Base-by-base conservation (phyloP, 768 basidiomycete species). In the Leccinum disarticulatum region DNA sequence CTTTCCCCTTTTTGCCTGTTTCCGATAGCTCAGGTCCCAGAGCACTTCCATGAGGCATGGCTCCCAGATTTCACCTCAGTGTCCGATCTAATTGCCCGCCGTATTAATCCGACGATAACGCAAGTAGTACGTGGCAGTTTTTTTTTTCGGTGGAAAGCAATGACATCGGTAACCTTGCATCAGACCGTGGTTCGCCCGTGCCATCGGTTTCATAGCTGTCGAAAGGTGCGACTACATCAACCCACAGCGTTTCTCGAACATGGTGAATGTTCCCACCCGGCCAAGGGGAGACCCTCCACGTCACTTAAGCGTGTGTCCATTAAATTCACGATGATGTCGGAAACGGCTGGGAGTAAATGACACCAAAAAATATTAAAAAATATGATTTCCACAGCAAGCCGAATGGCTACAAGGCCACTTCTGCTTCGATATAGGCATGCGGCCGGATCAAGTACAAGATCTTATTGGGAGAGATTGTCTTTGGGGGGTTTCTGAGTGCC, bases 11-110 rank as follows among this genome's bases (percentile, higher is more conserved):
- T n/a, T 33, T 46, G 30, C 28, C 54, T 33, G 17, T 60, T 60
- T 65, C 25, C 25, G 64, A 58, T 15, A 41, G 22, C 17, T 58
- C 51, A 54, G 59, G 52, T 49, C 56, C 56, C 36, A 48, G 50
- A 58, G 56, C 55, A 59, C 31, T 33, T 49, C 53, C 55, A 53
- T 54, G 63, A 58, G 38, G 59, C 36, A 36, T 13, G 35, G n/a
- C 31, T 60, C 38, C 52, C 38, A 13, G 17, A 41, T 22, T 28
- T 27, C 28, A 17, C 19, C 41, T 10, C 28, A 27, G 19, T n/a
- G 48, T 17, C 52, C 31, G 30, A 52, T 55, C 52, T 38, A 46
- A 54, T 30, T 33, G 33, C 48, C 28, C 13, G 15, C 11, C 19
- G 19, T 50, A 28, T 51, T 22, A 35, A 36, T 31, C 25, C 41